Evolutionary conservation across 306 rosid genomes (phyloP).

Genomic region (Lathyrus oleraceus): DNA sequence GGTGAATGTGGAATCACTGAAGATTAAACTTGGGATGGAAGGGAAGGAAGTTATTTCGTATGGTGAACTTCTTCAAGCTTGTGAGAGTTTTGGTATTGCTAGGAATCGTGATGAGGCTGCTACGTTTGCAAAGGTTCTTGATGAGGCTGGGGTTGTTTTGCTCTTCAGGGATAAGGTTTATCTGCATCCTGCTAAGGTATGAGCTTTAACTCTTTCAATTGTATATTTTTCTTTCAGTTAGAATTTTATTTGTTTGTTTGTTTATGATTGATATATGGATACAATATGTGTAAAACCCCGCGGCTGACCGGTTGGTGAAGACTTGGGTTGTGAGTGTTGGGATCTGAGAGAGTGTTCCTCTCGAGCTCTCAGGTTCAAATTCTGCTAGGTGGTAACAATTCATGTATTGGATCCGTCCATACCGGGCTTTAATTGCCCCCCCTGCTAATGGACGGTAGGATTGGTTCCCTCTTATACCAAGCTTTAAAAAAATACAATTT

Average conservation of each 20-base stretch:
- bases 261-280: constrained; percentile 19
- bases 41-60: constrained; percentile 73
- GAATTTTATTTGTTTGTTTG: constrained; percentile 4
- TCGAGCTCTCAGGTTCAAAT: no score
- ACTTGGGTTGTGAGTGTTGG: no score
- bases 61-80: constrained; percentile 68
- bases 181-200: constrained; percentile 88
- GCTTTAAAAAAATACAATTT: not conserved
- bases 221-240: not conserved
- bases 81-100: constrained; percentile 78
- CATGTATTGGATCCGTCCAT: no score
- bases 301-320: no score
- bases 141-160: constrained; percentile 89
- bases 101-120: constrained; percentile 70
- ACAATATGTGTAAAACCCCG: not conserved
- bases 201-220: not conserved
- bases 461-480: no score
- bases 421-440: no score
- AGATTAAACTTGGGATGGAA: constrained; percentile 67
- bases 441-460: no score
- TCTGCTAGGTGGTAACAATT: no score
- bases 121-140: constrained; percentile 71
- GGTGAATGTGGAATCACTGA: constrained; percentile 82
- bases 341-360: no score
- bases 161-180: constrained; percentile 90